phyloP scores from a whole-genome alignment of 2,329 filamentous ascomycete genomes.

The Penicillium sp. region DNA sequence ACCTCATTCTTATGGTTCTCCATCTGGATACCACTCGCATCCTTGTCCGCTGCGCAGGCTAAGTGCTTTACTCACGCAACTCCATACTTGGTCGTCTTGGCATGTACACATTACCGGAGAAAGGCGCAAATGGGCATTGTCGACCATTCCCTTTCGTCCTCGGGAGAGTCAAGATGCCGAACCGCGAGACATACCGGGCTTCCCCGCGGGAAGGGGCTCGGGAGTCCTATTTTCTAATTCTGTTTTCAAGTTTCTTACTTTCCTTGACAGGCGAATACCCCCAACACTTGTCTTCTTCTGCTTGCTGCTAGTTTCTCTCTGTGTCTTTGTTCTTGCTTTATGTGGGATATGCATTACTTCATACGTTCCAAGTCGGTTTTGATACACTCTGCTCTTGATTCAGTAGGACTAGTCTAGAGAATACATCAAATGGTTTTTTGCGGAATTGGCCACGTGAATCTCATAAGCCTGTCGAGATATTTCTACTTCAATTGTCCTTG shows the following conservation, averaged over 20 bases:
- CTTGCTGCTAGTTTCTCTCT: background rate
- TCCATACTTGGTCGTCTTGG: background rate
- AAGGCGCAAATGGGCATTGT: background rate
- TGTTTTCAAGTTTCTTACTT: background rate
- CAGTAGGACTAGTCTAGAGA: background rate
- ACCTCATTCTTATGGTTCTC: background rate
- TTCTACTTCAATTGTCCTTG: background rate
- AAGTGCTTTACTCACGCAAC: background rate
- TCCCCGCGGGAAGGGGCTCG: conserved; percentile 8
- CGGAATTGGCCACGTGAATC: background rate
- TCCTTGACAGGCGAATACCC: conserved; percentile 21
- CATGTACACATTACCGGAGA: background rate
- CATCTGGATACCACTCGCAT: background rate
- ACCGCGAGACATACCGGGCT: background rate
- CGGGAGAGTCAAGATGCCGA: background rate
- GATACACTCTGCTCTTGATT: background rate
- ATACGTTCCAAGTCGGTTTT: background rate
- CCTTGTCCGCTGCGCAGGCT: background rate
- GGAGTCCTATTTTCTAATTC: background rate
- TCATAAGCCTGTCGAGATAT: background rate
- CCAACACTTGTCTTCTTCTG: conserved; percentile 11
- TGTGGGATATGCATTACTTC: background rate
- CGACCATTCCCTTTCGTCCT: background rate
- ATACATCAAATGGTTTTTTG: background rate
- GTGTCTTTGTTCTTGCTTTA: background rate